Evolutionary conservation across 108 stramenopile species (phyloP), one percentile per base, ranked within the genome.

Genomic region (Phaeodactylum tricornutum): DNA sequence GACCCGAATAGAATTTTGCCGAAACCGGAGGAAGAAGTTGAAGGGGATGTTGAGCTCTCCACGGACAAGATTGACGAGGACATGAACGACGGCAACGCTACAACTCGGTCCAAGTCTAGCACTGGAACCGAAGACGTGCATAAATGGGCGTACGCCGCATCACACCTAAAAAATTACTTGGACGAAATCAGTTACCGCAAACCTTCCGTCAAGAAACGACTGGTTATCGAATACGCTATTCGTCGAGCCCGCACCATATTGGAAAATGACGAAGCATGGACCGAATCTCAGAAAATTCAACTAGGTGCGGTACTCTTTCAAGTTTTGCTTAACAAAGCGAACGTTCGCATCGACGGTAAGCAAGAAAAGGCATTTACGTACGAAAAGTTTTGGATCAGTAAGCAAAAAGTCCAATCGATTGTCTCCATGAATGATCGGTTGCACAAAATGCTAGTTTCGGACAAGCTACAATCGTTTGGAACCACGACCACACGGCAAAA

Each of bases 261-360:
- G 62, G 55, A 75, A 7, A 60, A 27, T 12, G 60, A 56, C 6
- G 52, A 65, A 15, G 43, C 61, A 21, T 96, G 95, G 95, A 53
- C 79, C 8, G 62, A 61, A 4, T 56, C 60, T 30, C 54, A 69
- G n/a, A 76, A 79, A 39, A 67, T 73, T 11, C 84, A 92, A 32
- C 57, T 93, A 17, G 95, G 95, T 2, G 85, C 85, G 5, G 72
- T 71, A 1, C 64, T 96, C n/a, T 55, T 96, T 4, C 51, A 75
- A 19, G 50, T 79, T n/a, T 55, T 96, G 0, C 37, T 88, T 4
- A 74, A 84, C 16, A 50, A 67, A 30, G 63, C 77, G 3, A 71
- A 39, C 21, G 60, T 82, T 31, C 62, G 59, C 47, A 41, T 45
- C 9, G 39, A 62, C 22, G 71, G 50, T 29, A 30, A 38, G 42